A percentile compares a stretch with the other conserved stretches of the same genome.
These are phyloP conservation scores for Lichina pygmaea DNA, from an alignment of 495 filamentous ascomycete species.

Conservation along the genomic window DNA sequence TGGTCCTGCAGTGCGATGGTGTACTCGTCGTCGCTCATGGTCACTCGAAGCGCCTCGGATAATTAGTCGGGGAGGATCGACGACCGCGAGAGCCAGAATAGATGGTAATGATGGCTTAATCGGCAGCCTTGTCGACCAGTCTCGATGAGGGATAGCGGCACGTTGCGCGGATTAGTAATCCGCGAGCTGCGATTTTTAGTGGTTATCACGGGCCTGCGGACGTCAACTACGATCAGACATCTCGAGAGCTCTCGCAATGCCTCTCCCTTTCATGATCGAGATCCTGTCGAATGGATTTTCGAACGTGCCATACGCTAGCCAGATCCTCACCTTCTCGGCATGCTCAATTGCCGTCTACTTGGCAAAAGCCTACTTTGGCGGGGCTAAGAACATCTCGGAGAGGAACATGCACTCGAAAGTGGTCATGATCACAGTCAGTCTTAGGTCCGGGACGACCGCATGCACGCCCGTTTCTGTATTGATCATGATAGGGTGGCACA, in stretches of 20 bases:
- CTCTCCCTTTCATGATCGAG: slow-evolving; percentile 42
- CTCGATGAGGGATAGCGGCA: no score
- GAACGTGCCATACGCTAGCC: slow-evolving; percentile 35
- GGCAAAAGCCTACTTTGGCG: slow-evolving; percentile 55
- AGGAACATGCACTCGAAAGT: slow-evolving; percentile 79
- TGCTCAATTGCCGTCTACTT: slow-evolving; percentile 31
- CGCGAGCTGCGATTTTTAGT: no score
- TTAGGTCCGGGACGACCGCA: background rate
- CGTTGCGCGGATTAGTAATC: no score
- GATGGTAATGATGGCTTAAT: no score
- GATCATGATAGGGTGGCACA: slow-evolving; percentile 43
- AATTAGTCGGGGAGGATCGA: background rate
- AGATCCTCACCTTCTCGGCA: slow-evolving; percentile 28
- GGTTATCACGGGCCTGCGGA: no score
- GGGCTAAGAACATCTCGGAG: slow-evolving; percentile 49
- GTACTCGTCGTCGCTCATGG: slow-evolving; percentile 22
- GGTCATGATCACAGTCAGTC: slow-evolving; percentile 58
- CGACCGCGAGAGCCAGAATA: background rate
- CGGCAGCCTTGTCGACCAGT: no score
- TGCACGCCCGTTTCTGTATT: slow-evolving; percentile 3
- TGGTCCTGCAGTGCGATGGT: slow-evolving; percentile 43
- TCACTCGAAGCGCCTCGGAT: background rate
- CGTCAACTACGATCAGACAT: no score
- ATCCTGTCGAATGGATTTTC: slow-evolving; percentile 32
- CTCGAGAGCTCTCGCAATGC: slow-evolving; percentile 27